Evolutionary conservation across 768 basidiomycete species (phyloP).

Genomic region (Cantharellus anzutake): DNA sequence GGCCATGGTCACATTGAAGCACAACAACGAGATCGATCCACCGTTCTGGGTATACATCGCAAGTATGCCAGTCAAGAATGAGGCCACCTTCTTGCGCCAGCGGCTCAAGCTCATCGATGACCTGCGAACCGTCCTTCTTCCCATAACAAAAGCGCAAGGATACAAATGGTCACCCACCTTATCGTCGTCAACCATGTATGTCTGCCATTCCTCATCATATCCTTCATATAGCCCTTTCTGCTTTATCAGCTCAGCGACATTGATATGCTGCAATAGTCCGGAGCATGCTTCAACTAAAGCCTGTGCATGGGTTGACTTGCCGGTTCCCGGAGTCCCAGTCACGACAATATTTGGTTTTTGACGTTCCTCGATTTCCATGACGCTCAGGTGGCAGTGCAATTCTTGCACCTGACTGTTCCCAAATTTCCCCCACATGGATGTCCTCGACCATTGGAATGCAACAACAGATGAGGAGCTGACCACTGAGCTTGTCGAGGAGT

Average conservation of each 20-base stretch:
- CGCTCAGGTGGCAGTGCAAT: too few relatives aligned
- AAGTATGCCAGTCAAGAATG: slow-evolving; percentile 89
- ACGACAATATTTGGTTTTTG: slow-evolving; percentile 37
- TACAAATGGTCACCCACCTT: slow-evolving; percentile 31
- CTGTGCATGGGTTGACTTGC: slow-evolving; percentile 79
- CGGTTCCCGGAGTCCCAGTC: slow-evolving; percentile 65
- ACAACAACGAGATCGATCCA: slow-evolving; percentile 95
- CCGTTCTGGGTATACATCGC: slow-evolving; percentile 84
- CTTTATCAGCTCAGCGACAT: slow-evolving; percentile 82
- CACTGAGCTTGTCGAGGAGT: slow-evolving; percentile 24
- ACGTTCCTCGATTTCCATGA: not conserved
- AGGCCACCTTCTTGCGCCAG: slow-evolving; percentile 49
- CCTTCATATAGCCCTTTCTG: slow-evolving; percentile 60
- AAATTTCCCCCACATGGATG: not conserved
- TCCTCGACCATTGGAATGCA: slow-evolving; percentile 27
- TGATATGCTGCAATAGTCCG: slow-evolving; percentile 58
- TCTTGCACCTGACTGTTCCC: too few relatives aligned
- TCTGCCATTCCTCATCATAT: slow-evolving; percentile 90
- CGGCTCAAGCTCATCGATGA: slow-evolving; percentile 76
- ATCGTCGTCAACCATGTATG: slow-evolving; percentile 89
- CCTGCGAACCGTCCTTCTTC: slow-evolving; percentile 23
- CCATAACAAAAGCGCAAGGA: not conserved
- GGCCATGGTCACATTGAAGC: slow-evolving; percentile 69
- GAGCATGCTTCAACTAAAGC: slow-evolving; percentile 59
- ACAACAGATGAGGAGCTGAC: slow-evolving; percentile 42